These are phyloP conservation scores for Hortaea sp. DNA, from an alignment of 2,329 filamentous ascomycete genomes.

Conservation along the genomic window DNA sequence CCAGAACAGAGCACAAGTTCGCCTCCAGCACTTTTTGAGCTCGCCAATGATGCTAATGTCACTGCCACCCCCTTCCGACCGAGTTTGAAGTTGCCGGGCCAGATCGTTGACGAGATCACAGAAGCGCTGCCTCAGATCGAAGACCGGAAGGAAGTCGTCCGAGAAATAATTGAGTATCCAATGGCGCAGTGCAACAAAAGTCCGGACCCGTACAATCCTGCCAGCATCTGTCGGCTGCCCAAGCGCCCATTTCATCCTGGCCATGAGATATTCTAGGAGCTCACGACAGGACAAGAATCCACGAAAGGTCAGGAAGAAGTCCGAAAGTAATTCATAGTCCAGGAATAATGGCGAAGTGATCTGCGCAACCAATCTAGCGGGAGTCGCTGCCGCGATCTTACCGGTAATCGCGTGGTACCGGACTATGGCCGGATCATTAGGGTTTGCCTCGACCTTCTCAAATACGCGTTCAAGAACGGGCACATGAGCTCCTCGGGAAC, in stretches of 20 bases:
- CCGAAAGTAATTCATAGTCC: slow-evolving; percentile 92
- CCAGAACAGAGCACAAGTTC: slow-evolving; percentile 85
- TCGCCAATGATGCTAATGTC: slow-evolving; percentile 84
- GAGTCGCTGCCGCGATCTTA: slow-evolving; percentile 80
- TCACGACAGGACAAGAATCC: slow-evolving; percentile 70
- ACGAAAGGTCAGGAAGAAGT: slow-evolving; percentile 94
- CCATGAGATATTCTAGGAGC: slow-evolving; percentile 72
- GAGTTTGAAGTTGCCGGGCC: slow-evolving; percentile 41
- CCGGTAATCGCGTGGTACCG: slow-evolving; percentile 49
- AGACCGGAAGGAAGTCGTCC: slow-evolving; percentile 80
- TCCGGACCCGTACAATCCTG: slow-evolving; percentile 87
- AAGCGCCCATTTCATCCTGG: slow-evolving; percentile 79
- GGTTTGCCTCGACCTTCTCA: slow-evolving; percentile 68
- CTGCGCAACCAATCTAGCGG: slow-evolving; percentile 82
- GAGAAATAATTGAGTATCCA: slow-evolving; percentile 98
- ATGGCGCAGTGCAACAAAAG: slow-evolving; percentile 88
- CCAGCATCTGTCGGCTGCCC: slow-evolving; percentile 71
- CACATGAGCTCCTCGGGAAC: slow-evolving; percentile 32
- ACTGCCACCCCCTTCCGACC: slow-evolving; percentile 45
- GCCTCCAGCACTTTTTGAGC: slow-evolving; percentile 93
- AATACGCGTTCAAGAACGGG: slow-evolving; percentile 81
- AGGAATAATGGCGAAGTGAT: slow-evolving; percentile 94
- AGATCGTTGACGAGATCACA: slow-evolving; percentile 67
- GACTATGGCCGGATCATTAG: slow-evolving; percentile 73
- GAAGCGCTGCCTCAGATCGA: slow-evolving; percentile 63